Conservation (phyloP, 495 filamentous ascomycete genomes). For the Delitschia confertaspora region DNA sequence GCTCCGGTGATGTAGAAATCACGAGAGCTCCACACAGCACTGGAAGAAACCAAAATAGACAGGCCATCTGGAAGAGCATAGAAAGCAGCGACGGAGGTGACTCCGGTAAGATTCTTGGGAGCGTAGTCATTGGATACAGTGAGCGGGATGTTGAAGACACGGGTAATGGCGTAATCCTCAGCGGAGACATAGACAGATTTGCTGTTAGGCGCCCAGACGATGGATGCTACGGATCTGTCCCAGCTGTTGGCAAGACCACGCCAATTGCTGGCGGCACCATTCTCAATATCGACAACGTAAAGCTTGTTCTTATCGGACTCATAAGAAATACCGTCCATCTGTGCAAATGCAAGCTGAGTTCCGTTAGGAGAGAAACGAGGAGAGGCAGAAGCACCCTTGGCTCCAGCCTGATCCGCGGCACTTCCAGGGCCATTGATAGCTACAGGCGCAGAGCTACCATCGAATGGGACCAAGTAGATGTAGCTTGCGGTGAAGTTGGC, state of each 20-base stretch:
- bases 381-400: conserved; percentile 55
- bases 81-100: conserved; percentile 21
- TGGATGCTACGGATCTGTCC: conserved; percentile 17
- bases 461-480: conserved; percentile 61
- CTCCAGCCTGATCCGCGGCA: conserved; percentile 33
- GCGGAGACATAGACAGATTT: conserved; percentile 25
- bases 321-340: conserved; percentile 57
- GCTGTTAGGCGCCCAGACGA: conserved; percentile 26
- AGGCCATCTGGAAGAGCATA: conserved; percentile 33
- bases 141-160: conserved; percentile 18
- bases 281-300: conserved; percentile 39
- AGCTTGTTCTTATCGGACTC: conserved; percentile 79
- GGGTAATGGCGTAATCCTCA: conserved; percentile 24
- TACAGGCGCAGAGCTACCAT: conserved; percentile 15
- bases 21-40: conserved; percentile 34
- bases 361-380: conserved; percentile 71
- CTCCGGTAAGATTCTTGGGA: conserved; percentile 12
- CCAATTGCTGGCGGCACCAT: conserved; percentile 8
- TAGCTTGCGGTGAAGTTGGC: conserved; percentile 75
- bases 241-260: conserved; percentile 15
- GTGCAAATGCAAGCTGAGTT: conserved; percentile 61
- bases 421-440: conserved; percentile 39
- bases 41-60: conserved; percentile 34
- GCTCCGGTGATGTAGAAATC: conserved; percentile 33
- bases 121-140: neutral